Base-by-base conservation (phyloP, 495 filamentous ascomycete species). In the Aspergillus ellipticus region DNA sequence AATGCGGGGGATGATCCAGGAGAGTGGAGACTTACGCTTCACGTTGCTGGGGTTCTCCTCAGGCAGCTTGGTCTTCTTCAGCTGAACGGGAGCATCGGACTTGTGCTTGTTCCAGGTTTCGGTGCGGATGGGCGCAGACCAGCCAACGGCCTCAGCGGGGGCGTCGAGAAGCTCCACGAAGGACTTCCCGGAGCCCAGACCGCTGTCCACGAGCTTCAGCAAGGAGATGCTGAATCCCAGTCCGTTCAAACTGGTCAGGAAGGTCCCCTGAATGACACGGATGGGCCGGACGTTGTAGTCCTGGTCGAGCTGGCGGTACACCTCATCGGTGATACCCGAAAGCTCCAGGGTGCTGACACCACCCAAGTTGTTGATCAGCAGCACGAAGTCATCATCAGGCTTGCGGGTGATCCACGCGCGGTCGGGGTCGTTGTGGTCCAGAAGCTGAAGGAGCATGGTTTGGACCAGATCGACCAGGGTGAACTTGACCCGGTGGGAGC, bases 331-430 rank as follows among this genome's bases (percentile, higher is more conserved):
- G 63, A 97, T 92, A 41, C 89, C 94, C 5, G 91, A 86, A 61
- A 97, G 75, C 71, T 98, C 94, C 53, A 98, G 75, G 31, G 84
- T 83, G 70, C 89, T 95, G 4, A 96, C 85, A 20, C 91, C 89
- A n/a, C 94, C 94, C 13, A 97, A 79, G 66, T 98, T 98, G 70
- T 97, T 97, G 63, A 98, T 80, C 59, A 96, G 70, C 42, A 97
- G 69, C 6, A 96, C 89, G 24, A 81, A 84, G 15, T 87, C 71
- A 55, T 88, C 82, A 13, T 71, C 69, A 15, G 70, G 70, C 53
- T 84, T 81, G 61, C 89, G 81, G 15, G 82, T 81, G 37, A 97
- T 64, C 63, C 90, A 98, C 19, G 81, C 85, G 35, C 93, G 82
- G 69, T 98, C 93, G 54, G 83, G 74, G 66, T 97, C 94, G 42